These are phyloP conservation scores for Aspergillus sp. DNA, from an alignment of 2,329 filamentous ascomycete genomes.

Conservation along the genomic window DNA sequence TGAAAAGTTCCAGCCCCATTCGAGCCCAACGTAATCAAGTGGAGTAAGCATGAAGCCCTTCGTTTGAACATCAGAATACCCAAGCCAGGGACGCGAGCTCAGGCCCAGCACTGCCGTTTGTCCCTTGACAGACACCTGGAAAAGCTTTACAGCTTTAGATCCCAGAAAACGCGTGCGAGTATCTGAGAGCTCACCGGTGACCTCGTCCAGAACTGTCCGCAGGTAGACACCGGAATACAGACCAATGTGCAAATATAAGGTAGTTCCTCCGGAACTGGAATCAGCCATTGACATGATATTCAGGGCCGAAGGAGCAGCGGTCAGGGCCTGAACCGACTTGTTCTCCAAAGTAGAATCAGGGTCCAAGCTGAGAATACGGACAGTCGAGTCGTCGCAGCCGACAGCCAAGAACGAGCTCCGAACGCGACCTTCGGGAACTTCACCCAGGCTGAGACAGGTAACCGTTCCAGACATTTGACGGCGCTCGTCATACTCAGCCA, in stretches of 20 bases:
- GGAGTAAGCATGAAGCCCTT: constrained; percentile 91
- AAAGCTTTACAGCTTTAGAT: constrained; percentile 84
- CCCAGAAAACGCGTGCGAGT: constrained; percentile 93
- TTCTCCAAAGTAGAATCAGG: constrained; percentile 88
- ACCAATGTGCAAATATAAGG: constrained; percentile 92
- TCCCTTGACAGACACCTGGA: constrained; percentile 83
- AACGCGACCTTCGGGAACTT: constrained; percentile 85
- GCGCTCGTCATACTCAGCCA: constrained; percentile 93
- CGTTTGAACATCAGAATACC: constrained; percentile 84
- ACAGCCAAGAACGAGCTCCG: constrained; percentile 93
- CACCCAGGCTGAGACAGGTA: constrained; percentile 88
- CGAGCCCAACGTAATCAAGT: constrained; percentile 80
- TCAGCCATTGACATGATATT: constrained; percentile 96
- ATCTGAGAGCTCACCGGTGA: constrained; percentile 93
- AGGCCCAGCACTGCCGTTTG: constrained; percentile 84
- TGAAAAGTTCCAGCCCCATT: constrained; percentile 96
- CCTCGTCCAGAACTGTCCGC: constrained; percentile 88
- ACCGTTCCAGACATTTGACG: constrained; percentile 95
- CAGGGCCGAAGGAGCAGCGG: constrained; percentile 82
- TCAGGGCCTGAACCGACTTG: constrained; percentile 91
- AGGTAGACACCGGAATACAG: constrained; percentile 95
- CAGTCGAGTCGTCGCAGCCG: constrained; percentile 94
- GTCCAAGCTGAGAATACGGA: constrained; percentile 86
- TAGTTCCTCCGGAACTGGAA: constrained; percentile 82
- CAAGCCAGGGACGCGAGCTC: constrained; percentile 93